phyloP scores from a whole-genome alignment of 2,329 filamentous ascomycete species.

The Phaeosphaeria sp. region DNA sequence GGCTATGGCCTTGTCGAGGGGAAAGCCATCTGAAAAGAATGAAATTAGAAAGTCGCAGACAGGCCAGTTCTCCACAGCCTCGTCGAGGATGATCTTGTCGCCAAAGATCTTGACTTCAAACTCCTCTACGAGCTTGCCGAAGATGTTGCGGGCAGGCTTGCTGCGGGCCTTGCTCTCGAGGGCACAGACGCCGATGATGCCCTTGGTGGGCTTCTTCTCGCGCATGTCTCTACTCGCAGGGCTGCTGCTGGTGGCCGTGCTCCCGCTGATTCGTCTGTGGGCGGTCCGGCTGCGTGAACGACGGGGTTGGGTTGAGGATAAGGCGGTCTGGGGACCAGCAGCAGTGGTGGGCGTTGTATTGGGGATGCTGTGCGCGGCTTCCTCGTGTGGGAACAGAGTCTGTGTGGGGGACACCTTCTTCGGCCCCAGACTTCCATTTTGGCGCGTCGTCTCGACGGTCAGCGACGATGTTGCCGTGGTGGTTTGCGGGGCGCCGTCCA shows the following conservation, averaged over 20 bases:
- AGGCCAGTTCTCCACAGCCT: conserved; percentile 96
- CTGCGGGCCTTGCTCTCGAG: conserved; percentile 94
- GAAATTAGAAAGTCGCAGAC: conserved; percentile 96
- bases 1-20: conserved; percentile 93
- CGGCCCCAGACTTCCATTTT: conserved; percentile 50
- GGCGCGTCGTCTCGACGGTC: conserved; percentile 53
- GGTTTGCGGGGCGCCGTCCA: conserved; percentile 36
- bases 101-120: conserved; percentile 98
- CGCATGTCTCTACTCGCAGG: conserved; percentile 69
- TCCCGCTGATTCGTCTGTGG: conserved; percentile 81
- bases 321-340: conserved; percentile 16
- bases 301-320: conserved; percentile 22
- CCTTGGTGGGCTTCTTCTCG: conserved; percentile 60
- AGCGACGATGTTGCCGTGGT: conserved; percentile 55
- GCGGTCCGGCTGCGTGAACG: conserved; percentile 52
- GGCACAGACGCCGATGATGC: conserved; percentile 89
- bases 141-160: conserved; percentile 94
- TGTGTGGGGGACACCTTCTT: conserved; percentile 47
- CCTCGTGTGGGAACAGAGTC: conserved; percentile 42
- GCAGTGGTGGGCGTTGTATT: conserved; percentile 23
- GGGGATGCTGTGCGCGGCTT: conserved; percentile 19
- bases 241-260: conserved; percentile 82
- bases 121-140: conserved; percentile 90
- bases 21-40: conserved; percentile 98
- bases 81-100: conserved; percentile 97